These are phyloP conservation scores for Williopsis jadinii DNA, from an alignment of 1,139 yeast genomes.

Conservation along the genomic window DNA sequence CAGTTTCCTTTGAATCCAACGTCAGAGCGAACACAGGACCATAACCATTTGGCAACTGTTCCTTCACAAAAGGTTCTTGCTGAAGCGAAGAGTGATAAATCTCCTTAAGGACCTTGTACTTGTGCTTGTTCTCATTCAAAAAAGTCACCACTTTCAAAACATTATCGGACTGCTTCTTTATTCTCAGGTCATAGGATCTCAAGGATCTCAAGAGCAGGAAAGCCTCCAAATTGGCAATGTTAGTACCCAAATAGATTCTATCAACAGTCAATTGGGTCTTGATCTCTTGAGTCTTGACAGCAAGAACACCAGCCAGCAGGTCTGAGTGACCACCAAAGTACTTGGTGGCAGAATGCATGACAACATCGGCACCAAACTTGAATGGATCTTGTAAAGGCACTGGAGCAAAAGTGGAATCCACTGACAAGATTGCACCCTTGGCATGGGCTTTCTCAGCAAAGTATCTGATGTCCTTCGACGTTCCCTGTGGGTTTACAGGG, in stretches of 20 bases:
- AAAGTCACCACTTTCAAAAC: slow-evolving; percentile 58
- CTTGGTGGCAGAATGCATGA: slow-evolving; percentile 87
- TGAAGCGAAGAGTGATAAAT: slow-evolving; percentile 75
- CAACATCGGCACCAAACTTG: slow-evolving; percentile 71
- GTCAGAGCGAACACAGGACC: slow-evolving; percentile 73
- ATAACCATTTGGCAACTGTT: slow-evolving; percentile 58
- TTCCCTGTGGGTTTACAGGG: slow-evolving; percentile 83
- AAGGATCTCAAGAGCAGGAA: slow-evolving; percentile 70
- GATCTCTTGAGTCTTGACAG: slow-evolving; percentile 46
- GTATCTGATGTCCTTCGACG: slow-evolving; percentile 44
- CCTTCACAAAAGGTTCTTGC: slow-evolving; percentile 49
- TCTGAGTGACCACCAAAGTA: slow-evolving; percentile 96
- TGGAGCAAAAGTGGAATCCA: slow-evolving; percentile 91
- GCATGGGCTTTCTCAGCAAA: slow-evolving; percentile 65
- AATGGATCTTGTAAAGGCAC: slow-evolving; percentile 85
- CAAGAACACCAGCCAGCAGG: slow-evolving; percentile 71
- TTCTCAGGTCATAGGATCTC: slow-evolving; percentile 70
- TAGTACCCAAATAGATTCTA: slow-evolving; percentile 67
- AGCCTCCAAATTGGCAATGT: slow-evolving; percentile 70
- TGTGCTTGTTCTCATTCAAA: slow-evolving; percentile 40
- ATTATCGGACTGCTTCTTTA: slow-evolving; percentile 55
- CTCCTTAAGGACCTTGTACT: slow-evolving; percentile 42
- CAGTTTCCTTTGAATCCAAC: slow-evolving; percentile 43
- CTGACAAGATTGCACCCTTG: slow-evolving; percentile 58
- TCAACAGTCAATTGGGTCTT: slow-evolving; percentile 46